phyloP scores from a whole-genome alignment of 176 grass and related monocot species.

The Ananas comosus region DNA sequence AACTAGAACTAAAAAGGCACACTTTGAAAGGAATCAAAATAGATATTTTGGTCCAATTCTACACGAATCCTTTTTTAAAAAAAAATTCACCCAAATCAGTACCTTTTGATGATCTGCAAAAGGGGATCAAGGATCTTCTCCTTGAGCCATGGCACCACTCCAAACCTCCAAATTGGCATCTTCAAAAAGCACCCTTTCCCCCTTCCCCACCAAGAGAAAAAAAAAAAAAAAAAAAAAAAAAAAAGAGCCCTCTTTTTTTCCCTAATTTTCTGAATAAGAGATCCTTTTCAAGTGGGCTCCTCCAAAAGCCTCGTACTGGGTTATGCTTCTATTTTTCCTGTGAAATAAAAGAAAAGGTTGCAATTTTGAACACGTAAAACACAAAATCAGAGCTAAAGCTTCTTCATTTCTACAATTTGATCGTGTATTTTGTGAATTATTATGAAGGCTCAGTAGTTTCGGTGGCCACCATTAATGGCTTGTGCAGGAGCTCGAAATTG shows the following conservation, averaged over 20 bases:
- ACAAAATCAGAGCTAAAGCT: too few relatives aligned
- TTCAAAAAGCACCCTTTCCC: neutral
- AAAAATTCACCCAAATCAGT: neutral
- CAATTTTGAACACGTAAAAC: too few relatives aligned
- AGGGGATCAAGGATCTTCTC: constrained; percentile 52
- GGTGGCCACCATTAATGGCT: too few relatives aligned
- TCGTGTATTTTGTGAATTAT: too few relatives aligned
- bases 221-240: neutral
- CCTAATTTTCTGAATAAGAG: neutral
- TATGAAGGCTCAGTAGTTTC: too few relatives aligned
- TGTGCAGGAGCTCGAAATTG: too few relatives aligned
- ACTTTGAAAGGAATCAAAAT: neutral
- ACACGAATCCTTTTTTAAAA: neutral
- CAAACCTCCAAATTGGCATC: constrained; percentile 33
- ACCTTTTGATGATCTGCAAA: constrained; percentile 66
- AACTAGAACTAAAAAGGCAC: too few relatives aligned
- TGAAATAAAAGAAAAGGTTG: neutral
- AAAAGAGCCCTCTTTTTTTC: neutral
- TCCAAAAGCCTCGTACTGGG: neutral
- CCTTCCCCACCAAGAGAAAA: neutral
- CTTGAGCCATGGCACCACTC: constrained; percentile 52
- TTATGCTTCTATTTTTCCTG: too few relatives aligned
- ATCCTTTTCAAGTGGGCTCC: neutral
- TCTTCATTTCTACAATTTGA: too few relatives aligned
- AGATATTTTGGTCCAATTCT: neutral